Evolutionary conservation across 768 basidiomycete species (phyloP), one percentile per base, ranked within the genome.

Genomic region (Leucocoprinus sp.): DNA sequence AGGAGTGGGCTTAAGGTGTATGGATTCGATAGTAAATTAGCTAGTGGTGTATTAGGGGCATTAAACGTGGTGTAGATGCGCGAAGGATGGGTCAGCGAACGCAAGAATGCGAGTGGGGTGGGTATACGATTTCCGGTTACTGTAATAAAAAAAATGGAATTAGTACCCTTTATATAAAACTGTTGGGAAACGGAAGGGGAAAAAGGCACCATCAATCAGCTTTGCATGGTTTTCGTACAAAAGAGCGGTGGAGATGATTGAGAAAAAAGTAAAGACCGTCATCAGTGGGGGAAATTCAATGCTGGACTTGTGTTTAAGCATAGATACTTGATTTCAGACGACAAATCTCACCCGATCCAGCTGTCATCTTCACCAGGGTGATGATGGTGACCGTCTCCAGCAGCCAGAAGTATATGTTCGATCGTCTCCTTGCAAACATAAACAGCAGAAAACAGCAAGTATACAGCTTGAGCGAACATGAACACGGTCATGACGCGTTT

Each of bases 391-490:
- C 78, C 85, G 41, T 58, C 64, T 4, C 69, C 69, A 2, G 77
- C 75, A 37, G 81, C 80, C 34, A 97, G 70, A 12, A 99, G 60
- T 31, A 96, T 62, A 64, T 95, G 93, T 64, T 99, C 95, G 3
- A 98, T 72, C 0, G 93, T 87, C 71, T 99, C 96, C 58, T 99
- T 98, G 56, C 91, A 93, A 14, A 98, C 85, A 65, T 98, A 99
- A 2, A 97, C 84, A 0, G 90, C 81, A 0, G 92, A 80, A 59
- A 98, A 99, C 69, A 95, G 80, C 45, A 99, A 70, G 63, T 96
- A 98, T 9, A 99, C 87, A 8, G 81, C 79, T 56, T 97, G 95
- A 0, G 90, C 80, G 55, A 98, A 99, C 60, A 89, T 68, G 44
- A 81, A 59, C 3, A 86, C 75, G 0, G 84, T 84, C 54, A 79